phyloP scores from a whole-genome alignment of 805 yeast species.

The Candida silvatica region DNA sequence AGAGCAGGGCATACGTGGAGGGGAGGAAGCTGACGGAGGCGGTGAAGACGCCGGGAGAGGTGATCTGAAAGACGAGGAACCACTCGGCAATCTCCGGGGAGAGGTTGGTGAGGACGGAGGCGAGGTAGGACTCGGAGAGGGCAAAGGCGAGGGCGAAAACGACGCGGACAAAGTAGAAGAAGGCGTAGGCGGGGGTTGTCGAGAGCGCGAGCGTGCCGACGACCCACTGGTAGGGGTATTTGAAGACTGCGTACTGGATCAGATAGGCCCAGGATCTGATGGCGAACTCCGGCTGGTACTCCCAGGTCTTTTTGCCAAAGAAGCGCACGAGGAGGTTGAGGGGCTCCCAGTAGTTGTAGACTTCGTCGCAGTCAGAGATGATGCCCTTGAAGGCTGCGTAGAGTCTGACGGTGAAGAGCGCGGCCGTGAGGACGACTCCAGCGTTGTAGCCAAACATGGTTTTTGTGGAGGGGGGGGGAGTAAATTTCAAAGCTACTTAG shows the following conservation, averaged over 20 bases:
- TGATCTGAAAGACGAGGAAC: slow-evolving; percentile 53
- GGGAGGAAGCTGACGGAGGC: slow-evolving; percentile 85
- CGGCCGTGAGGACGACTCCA: not conserved
- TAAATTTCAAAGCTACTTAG: not conserved
- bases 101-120: slow-evolving; percentile 29
- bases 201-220: slow-evolving; percentile 2
- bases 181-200: slow-evolving; percentile 11
- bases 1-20: slow-evolving; percentile 63
- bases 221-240: slow-evolving; percentile 15
- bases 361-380: slow-evolving; percentile 89
- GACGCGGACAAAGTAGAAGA: slow-evolving; percentile 48
- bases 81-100: slow-evolving; percentile 38
- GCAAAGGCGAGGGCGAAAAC: slow-evolving; percentile 32
- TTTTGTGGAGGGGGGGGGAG: not conserved
- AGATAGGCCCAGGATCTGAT: slow-evolving; percentile 82
- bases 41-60: slow-evolving; percentile 80
- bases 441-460: not conserved
- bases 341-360: slow-evolving; percentile 93
- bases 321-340: slow-evolving; percentile 67
- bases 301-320: slow-evolving; percentile 95
- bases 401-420: slow-evolving; percentile 6
- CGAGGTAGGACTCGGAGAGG: slow-evolving; percentile 46
- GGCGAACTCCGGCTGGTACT: slow-evolving; percentile 83
- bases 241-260: slow-evolving; percentile 31
- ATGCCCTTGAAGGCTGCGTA: slow-evolving; percentile 44